phyloP scores from a whole-genome alignment of 2,329 filamentous ascomycete genomes.

The Penicillium sp. region DNA sequence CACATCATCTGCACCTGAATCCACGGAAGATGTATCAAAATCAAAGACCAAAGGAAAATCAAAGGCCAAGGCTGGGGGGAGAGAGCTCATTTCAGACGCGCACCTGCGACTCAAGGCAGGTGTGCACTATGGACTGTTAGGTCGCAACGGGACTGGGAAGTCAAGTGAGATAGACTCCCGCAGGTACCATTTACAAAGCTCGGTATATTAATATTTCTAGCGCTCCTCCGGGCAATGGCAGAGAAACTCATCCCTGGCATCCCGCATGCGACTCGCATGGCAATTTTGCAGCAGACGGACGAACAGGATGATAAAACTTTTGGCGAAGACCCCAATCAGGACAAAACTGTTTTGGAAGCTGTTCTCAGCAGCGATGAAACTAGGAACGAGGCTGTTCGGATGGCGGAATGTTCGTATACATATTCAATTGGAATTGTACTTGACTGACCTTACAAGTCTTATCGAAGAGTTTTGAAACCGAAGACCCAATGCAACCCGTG shows the following conservation, averaged over 20 bases:
- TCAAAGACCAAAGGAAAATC: slow-evolving; percentile 41
- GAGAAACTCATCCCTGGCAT: slow-evolving; percentile 77
- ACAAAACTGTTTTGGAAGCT: slow-evolving; percentile 61
- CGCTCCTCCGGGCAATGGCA: slow-evolving; percentile 70
- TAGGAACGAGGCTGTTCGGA: slow-evolving; percentile 56
- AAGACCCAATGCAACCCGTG: slow-evolving; percentile 58
- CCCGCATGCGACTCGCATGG: slow-evolving; percentile 62
- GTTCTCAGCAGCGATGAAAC: slow-evolving; percentile 57
- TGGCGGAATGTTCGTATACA: slow-evolving; percentile 55
- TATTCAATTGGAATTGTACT: background rate
- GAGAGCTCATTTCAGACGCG: slow-evolving; percentile 68
- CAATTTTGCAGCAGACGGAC: slow-evolving; percentile 68
- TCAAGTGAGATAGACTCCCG: slow-evolving; percentile 55
- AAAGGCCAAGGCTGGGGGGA: slow-evolving; percentile 52
- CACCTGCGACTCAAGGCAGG: slow-evolving; percentile 70
- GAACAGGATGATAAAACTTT: slow-evolving; percentile 22
- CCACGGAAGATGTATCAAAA: slow-evolving; percentile 22
- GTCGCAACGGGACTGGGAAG: slow-evolving; percentile 79
- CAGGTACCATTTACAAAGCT: background rate
- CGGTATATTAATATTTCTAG: slow-evolving; percentile 38
- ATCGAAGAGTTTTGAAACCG: slow-evolving; percentile 58
- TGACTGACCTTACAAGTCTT: slow-evolving; percentile 44
- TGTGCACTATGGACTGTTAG: slow-evolving; percentile 72
- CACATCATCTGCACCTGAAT: slow-evolving; percentile 38
- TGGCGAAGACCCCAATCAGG: slow-evolving; percentile 14